Evolutionary conservation across 805 yeast species (phyloP), one percentile per base, ranked within the genome.

Genomic region (Metschnikowia borealis): DNA sequence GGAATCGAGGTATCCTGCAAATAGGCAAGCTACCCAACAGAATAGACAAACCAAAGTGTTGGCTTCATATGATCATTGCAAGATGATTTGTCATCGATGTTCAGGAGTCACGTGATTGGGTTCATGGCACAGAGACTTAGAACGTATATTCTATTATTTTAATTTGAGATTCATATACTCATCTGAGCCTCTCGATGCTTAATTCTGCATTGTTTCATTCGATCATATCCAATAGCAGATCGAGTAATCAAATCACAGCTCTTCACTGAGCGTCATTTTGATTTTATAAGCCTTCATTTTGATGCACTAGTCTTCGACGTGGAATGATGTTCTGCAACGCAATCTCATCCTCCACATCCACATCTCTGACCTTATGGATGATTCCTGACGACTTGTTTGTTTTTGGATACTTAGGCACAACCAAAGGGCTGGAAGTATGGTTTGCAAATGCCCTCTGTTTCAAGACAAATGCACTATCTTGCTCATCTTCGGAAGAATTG

Each of bases 391-490:
- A 38, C 17, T 44, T 50, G 48, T 46, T 54, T 6, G 36, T 45
- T 13, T 58, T 57, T 7, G 50, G 39, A 42, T 65, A 65, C 43
- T 60, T 60, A 5, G 66, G 69, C 17, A 61, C 51, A 36, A 50
- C 44, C 38, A 55, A 51, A 14, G 51, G 52, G 26, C 42, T 45
- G 5, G 49, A 29, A 7, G 57, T 44, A 18, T 42, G 51, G 29
- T 48, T 54, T 15, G 62, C 54, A 39, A 62, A 64, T 39, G 56
- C 44, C 37, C 67, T 54, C 46, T 63, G 61, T 40, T 62, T 63
- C 20, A 64, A 39, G 4, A 52, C 54, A 42, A 66, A 56, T 1
- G 60, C 58, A 15, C 49, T 53, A n/a, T 56, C 59, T 8, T 46
- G 51, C 11, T 52, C 58, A 14, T 47, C 57, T n/a, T 53, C 47